phyloP scores from a whole-genome alignment of 139 green algal genomes.

The Eudorina sp. region DNA sequence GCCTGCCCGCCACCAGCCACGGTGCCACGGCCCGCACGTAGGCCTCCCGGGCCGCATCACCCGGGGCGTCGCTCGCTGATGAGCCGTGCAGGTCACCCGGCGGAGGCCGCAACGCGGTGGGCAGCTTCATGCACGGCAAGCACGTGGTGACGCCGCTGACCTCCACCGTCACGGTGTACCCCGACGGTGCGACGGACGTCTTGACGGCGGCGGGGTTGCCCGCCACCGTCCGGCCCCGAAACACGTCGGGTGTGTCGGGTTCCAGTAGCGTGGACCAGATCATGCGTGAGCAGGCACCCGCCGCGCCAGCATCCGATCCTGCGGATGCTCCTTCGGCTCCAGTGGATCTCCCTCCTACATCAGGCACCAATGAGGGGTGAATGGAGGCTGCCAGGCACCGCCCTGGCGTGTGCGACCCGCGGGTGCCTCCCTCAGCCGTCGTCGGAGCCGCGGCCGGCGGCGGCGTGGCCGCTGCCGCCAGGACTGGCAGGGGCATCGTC shows the following conservation, averaged over 20 bases:
- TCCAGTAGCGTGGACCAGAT: neutral
- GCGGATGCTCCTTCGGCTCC: neutral
- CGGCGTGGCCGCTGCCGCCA: neutral
- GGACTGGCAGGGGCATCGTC: neutral
- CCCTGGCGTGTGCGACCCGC: neutral
- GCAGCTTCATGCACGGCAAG: neutral
- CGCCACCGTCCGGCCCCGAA: no score
- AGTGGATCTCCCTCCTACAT: neutral
- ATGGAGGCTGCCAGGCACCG: neutral
- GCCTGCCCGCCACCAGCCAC: neutral
- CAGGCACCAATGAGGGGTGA: no score
- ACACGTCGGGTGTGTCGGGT: no score
- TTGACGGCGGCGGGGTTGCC: no score
- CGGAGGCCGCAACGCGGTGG: neutral
- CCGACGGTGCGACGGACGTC: no score
- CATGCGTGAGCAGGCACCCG: neutral
- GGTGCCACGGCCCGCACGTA: constrained; percentile 6
- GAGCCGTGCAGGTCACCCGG: neutral
- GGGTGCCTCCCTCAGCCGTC: neutral
- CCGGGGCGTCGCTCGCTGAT: neutral
- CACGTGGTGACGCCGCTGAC: neutral
- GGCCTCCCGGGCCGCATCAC: constrained; percentile 16
- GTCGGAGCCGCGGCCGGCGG: neutral
- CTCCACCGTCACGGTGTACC: neutral
- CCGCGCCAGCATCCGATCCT: neutral